Evolutionary conservation across 148 eudicot genomes (phyloP).

Genomic region (Arctostaphylos glauca): DNA sequence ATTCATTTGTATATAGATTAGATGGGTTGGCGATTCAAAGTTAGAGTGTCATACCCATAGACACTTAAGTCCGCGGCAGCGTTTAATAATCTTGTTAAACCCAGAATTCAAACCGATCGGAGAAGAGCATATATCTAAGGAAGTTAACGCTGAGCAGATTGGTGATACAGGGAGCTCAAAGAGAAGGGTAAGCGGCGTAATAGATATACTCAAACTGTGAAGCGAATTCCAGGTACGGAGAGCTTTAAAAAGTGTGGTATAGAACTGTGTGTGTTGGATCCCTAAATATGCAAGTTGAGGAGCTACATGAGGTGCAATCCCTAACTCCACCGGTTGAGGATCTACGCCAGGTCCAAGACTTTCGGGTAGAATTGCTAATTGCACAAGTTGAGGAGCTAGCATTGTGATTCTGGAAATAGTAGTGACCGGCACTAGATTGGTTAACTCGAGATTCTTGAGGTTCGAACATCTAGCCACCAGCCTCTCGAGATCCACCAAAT

Average conservation of each 20-base stretch:
- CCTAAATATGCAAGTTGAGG: background rate
- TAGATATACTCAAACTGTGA: background rate
- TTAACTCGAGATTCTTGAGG: constrained; percentile 5
- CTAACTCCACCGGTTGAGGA: background rate
- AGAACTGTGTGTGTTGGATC: background rate
- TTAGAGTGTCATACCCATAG: background rate
- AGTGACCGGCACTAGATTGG: background rate
- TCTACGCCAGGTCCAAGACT: background rate
- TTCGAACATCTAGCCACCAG: constrained; percentile 12
- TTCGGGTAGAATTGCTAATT: background rate
- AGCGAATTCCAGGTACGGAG: background rate
- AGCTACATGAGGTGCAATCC: background rate
- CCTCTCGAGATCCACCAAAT: background rate
- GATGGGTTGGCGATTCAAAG: background rate
- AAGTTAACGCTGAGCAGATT: background rate
- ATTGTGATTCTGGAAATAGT: background rate
- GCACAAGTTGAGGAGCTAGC: background rate
- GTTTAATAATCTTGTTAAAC: background rate
- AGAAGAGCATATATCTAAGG: background rate
- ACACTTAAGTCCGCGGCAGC: background rate
- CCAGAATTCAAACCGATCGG: background rate
- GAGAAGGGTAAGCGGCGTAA: background rate
- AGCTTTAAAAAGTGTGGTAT: background rate
- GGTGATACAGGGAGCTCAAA: background rate
- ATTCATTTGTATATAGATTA: too few species aligned